A percentile compares a stretch with the other conserved stretches of the same genome.
Conservation (phyloP, 2,329 filamentous ascomycete species). For the Tolypocladium ophioglossoides region DNA sequence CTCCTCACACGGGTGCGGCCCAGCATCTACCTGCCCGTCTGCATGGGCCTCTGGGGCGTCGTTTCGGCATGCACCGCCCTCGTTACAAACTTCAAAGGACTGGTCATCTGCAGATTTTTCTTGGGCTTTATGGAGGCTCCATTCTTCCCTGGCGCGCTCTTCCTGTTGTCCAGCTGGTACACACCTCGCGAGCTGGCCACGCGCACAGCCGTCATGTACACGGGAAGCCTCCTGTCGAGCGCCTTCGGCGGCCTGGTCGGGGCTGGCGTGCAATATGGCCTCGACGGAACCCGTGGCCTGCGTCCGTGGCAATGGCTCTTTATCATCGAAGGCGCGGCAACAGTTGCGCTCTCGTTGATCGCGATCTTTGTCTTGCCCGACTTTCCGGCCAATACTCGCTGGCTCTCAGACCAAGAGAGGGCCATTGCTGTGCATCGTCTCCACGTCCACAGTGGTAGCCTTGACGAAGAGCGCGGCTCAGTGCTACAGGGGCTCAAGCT, state of each 20-base stretch:
- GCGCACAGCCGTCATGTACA: slow-evolving; percentile 33
- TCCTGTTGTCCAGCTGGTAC: slow-evolving; percentile 42
- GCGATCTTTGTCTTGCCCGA: slow-evolving; percentile 12
- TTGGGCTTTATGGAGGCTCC: slow-evolving; percentile 28
- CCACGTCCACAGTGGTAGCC: slow-evolving; percentile 2
- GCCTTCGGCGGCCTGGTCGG: slow-evolving; percentile 34
- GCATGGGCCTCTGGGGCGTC: slow-evolving; percentile 27
- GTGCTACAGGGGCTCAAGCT: slow-evolving; percentile 13
- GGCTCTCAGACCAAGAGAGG: slow-evolving; percentile 17
- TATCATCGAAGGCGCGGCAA: slow-evolving; percentile 18
- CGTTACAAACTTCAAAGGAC: slow-evolving; percentile 27
- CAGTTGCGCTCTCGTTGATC: slow-evolving; percentile 14
- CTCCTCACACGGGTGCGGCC: slow-evolving; percentile 29
- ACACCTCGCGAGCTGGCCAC: slow-evolving; percentile 36
- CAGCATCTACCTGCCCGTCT: slow-evolving; percentile 29
- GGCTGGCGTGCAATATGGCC: slow-evolving; percentile 25
- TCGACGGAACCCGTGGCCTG: slow-evolving; percentile 15
- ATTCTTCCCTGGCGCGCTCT: slow-evolving; percentile 22
- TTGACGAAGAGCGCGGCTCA: slow-evolving; percentile 9
- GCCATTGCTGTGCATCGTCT: slow-evolving; percentile 5
- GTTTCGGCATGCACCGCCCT: slow-evolving; percentile 30
- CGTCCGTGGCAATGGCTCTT: slow-evolving; percentile 23
- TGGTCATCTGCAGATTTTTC: slow-evolving; percentile 32
- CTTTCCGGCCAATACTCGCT: slow-evolving; percentile 29
- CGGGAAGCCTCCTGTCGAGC: slow-evolving; percentile 23